A percentile compares a stretch with the other conserved stretches of the same genome.
Conservation (phyloP, 225 moss, liverwort and hornwort species). For the Physcomitrium patens region DNA sequence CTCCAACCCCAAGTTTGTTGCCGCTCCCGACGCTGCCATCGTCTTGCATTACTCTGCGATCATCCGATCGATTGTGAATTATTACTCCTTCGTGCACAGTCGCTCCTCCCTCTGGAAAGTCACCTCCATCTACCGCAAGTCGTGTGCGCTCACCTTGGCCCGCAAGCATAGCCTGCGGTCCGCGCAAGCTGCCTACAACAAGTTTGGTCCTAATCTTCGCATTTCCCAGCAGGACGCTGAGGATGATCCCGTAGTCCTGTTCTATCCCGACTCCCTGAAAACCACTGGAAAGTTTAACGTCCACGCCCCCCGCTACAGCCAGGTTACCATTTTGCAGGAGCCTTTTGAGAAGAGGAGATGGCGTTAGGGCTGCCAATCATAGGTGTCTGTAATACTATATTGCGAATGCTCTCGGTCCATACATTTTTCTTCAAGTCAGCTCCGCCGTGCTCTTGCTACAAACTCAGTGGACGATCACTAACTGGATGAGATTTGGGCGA, state of each 20-base stretch:
- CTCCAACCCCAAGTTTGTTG: conserved; percentile 54
- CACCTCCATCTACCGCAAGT: conserved; percentile 59
- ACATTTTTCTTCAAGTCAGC: too few relatives aligned
- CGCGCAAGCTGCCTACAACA: conserved; percentile 52
- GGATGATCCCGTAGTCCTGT: conserved; percentile 36
- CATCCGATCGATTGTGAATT: conserved; percentile 56
- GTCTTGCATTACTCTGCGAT: conserved; percentile 56
- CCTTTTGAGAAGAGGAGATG: conserved; percentile 54
- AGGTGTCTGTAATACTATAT: too few relatives aligned
- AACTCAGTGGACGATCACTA: too few relatives aligned
- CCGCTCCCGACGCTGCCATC: conserved; percentile 46
- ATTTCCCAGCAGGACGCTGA: conserved; percentile 35
- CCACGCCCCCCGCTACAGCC: conserved; percentile 49
- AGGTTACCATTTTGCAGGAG: conserved; percentile 61
- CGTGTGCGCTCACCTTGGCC: conserved; percentile 63
- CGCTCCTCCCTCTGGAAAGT: conserved; percentile 67
- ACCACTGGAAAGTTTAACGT: conserved; percentile 53
- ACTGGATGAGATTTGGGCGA: too few relatives aligned
- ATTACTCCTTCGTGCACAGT: conserved; percentile 61
- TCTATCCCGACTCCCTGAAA: conserved; percentile 62
- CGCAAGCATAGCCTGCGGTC: conserved; percentile 57
- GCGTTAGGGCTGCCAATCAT: conserved; percentile 12
- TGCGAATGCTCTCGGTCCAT: too few relatives aligned
- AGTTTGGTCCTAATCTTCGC: conserved; percentile 57
- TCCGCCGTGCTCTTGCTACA: too few relatives aligned